Base-by-base conservation (phyloP, 2,329 filamentous ascomycete species). In the Verticillium zaregamsianum region DNA sequence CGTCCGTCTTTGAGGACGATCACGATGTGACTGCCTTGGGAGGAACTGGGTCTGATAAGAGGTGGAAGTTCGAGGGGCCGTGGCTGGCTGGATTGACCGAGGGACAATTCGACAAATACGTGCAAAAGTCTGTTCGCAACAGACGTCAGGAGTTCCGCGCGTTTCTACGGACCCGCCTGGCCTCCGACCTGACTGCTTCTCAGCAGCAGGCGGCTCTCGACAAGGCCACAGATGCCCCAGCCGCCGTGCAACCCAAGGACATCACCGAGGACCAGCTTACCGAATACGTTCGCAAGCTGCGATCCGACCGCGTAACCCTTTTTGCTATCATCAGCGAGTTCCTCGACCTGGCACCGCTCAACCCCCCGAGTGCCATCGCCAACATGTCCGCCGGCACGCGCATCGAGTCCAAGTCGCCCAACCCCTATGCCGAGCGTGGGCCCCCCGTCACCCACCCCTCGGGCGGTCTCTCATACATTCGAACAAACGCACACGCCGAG, bases 41-140 rank as follows among this genome's bases (percentile, higher is more conserved):
- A 39, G 74, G 77, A 57, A 33, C 59, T 2, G 63, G 61, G 14
- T 14, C 35, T 2, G 80, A 81, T 64, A 79, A 78, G 66, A 80
- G 87, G 65, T 90, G 88, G 88, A 89, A 86, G 70, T 90, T 89
- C 66, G 75, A 76, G 31, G 88, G 88, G 0, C 88, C 88, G 3
- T 90, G 86, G 86, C 77, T 90, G 37, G 86, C 86, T 37, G 83
- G 84, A 54, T 81, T 88, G 77, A 82, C 79, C 5, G 80, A 89
- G 64, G 86, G 86, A 20, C 79, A 86, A 15, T 89, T 90, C 69
- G 74, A 81, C 31, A 70, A 72, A 32, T 90, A 85, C 68, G 62
- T 90, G 14, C 71, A 77, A 58, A 85, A 79, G 67, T 74, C 77
- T 25, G 83, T 90, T 49, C 79, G 82, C 58, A 78, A 76, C 15